These are phyloP conservation scores for Xenoacremonium recifei DNA, from an alignment of 2,329 filamentous ascomycete genomes.

Conservation along the genomic window DNA sequence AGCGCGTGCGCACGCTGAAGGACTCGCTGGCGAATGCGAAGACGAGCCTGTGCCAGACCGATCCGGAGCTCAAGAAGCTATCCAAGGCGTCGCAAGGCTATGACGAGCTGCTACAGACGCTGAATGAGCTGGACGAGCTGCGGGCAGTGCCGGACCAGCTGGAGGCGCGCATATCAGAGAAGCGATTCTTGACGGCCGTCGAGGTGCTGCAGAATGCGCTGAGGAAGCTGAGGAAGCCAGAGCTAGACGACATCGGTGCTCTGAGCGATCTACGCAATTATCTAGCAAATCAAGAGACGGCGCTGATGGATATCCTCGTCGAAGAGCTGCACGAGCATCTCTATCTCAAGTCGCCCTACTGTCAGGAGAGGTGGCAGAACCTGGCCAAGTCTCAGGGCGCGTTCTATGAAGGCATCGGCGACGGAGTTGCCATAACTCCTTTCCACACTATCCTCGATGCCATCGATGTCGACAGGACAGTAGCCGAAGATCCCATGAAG, in stretches of 20 bases:
- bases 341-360: slow-evolving; percentile 97
- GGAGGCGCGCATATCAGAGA: slow-evolving; percentile 93
- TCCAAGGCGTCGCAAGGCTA: slow-evolving; percentile 87
- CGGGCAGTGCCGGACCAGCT: slow-evolving; percentile 87
- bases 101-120: slow-evolving; percentile 80
- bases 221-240: slow-evolving; percentile 78
- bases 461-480: slow-evolving; percentile 57
- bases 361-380: slow-evolving; percentile 90
- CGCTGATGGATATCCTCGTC: slow-evolving; percentile 90
- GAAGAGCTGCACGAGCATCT: slow-evolving; percentile 97
- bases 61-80: slow-evolving; percentile 87
- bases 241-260: slow-evolving; percentile 88
- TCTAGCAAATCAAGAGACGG: slow-evolving; percentile 87
- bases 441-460: slow-evolving; percentile 60
- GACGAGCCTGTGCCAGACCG: slow-evolving; percentile 75
- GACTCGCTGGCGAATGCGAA: slow-evolving; percentile 81
- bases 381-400: slow-evolving; percentile 67
- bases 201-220: slow-evolving; percentile 87
- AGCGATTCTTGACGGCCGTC: slow-evolving; percentile 89
- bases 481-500: slow-evolving; percentile 84
- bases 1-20: slow-evolving; percentile 77
- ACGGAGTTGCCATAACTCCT: slow-evolving; percentile 45
- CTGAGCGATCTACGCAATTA: slow-evolving; percentile 84
- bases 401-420: slow-evolving; percentile 47
- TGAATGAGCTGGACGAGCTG: slow-evolving; percentile 83